Conservation (phyloP, 768 basidiomycete genomes). For the Kondoa subrosea region DNA sequence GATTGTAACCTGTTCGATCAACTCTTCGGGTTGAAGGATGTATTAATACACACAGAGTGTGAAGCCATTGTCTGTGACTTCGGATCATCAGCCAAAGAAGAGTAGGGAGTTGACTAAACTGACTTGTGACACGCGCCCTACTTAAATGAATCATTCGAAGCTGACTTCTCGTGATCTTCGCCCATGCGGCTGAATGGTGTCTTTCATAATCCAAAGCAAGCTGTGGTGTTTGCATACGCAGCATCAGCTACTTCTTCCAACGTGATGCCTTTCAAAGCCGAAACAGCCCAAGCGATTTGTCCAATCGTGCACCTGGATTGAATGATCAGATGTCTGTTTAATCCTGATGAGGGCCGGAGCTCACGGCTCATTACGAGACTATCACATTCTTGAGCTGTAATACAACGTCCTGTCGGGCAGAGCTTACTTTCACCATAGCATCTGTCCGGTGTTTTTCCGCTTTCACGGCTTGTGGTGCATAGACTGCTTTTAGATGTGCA, state of each 20-base stretch:
- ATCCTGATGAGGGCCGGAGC: conserved; percentile 25
- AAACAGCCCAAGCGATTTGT: conserved; percentile 56
- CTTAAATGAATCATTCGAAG: too few species aligned
- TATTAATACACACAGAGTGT: too few species aligned
- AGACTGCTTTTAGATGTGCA: not conserved
- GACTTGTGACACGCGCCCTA: too few species aligned
- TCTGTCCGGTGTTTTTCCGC: not conserved
- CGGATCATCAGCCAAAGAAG: too few species aligned
- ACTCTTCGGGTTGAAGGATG: too few species aligned
- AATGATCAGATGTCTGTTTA: not conserved
- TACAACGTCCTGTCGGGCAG: conserved; percentile 41
- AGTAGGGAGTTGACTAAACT: too few species aligned
- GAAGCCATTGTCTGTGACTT: too few species aligned
- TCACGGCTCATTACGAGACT: conserved; percentile 60
- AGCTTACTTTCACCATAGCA: conserved; percentile 2
- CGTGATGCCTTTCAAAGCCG: conserved; percentile 35
- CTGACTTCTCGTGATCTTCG: too few species aligned
- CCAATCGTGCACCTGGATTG: conserved; percentile 35
- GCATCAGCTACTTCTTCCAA: conserved; percentile 44
- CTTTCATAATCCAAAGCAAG: not conserved
- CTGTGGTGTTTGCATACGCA: conserved; percentile 46
- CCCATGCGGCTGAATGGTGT: too few species aligned
- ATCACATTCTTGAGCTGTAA: conserved; percentile 45
- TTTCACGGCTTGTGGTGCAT: conserved; percentile 2
- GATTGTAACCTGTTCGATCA: too few species aligned